phyloP scores from a whole-genome alignment of 306 rosid species.

The Malus sylvestris region DNA sequence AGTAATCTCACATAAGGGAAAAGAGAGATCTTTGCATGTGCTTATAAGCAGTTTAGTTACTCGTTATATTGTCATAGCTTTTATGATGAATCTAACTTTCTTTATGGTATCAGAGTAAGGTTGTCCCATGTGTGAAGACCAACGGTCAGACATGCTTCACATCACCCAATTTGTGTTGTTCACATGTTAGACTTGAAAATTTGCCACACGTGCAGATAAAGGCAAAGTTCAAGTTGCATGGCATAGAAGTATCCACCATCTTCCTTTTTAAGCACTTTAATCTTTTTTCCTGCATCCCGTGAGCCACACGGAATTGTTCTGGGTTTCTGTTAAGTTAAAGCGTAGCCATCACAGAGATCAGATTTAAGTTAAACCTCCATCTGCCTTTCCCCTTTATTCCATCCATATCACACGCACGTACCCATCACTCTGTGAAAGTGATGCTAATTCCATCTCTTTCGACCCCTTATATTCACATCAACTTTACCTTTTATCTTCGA shows the following conservation, averaged over 20 bases:
- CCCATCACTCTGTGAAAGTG: constrained; percentile 28
- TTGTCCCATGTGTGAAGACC: no score
- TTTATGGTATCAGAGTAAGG: no score
- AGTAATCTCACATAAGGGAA: no score
- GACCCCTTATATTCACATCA: constrained; percentile 28
- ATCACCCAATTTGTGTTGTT: no score
- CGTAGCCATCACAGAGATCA: constrained; percentile 14
- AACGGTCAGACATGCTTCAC: no score
- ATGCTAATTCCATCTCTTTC: constrained; percentile 11
- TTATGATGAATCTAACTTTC: no score
- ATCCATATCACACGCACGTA: constrained; percentile 58
- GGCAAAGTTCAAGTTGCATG: constrained; percentile 24
- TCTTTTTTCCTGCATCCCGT: constrained; percentile 33
- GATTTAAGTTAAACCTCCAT: constrained; percentile 19
- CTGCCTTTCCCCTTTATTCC: constrained; percentile 50
- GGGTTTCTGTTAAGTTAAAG: constrained; percentile 28
- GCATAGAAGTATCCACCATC: background rate
- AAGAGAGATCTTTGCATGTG: no score
- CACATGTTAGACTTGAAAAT: no score
- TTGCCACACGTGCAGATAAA: background rate
- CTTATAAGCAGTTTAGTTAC: no score
- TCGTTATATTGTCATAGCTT: no score
- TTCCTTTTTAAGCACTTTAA: background rate
- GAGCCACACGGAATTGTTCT: constrained; percentile 45
- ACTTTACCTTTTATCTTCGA: constrained; percentile 15